Evolutionary conservation across 495 filamentous ascomycete species (phyloP).

Genomic region (Parathielavia hyrcaniae): DNA sequence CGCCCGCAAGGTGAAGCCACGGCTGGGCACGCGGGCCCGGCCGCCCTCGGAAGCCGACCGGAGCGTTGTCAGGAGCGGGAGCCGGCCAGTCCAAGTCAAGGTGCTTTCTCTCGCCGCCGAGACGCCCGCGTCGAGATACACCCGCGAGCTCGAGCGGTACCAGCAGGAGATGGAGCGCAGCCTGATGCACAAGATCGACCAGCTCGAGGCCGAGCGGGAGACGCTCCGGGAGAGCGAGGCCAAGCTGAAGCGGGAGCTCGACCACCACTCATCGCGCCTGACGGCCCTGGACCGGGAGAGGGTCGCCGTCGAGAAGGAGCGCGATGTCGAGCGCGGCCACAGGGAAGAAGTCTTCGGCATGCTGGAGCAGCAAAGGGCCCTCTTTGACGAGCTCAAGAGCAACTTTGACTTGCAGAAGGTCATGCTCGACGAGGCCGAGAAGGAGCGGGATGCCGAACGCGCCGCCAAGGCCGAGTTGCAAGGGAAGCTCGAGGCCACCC

Average conservation of each 20-base stretch:
- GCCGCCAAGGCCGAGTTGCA: constrained; percentile 22
- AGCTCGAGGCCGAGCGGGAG: constrained; percentile 38
- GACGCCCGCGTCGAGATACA: constrained; percentile 13
- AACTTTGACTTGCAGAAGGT: constrained; percentile 36
- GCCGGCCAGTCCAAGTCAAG: constrained; percentile 33
- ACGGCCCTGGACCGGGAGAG: constrained; percentile 7
- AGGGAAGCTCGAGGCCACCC: constrained; percentile 34
- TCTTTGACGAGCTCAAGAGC: constrained; percentile 41
- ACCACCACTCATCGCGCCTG: constrained; percentile 24
- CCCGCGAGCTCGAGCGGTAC: constrained; percentile 19
- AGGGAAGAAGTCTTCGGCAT: constrained; percentile 21
- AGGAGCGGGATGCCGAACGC: constrained; percentile 28
- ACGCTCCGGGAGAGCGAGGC: constrained; percentile 33
- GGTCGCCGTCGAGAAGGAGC: constrained; percentile 30
- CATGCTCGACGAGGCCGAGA: constrained; percentile 33
- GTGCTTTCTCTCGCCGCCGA: constrained; percentile 20
- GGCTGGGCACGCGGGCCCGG: constrained; percentile 27
- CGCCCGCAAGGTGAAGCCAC: constrained; percentile 29
- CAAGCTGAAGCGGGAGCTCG: constrained; percentile 31
- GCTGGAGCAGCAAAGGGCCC: constrained; percentile 37
- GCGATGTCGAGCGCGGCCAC: constrained; percentile 23
- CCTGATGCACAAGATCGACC: constrained; percentile 38
- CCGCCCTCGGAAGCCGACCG: constrained; percentile 27
- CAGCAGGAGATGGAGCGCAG: constrained; percentile 30
- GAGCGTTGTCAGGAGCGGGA: constrained; percentile 24